Evolutionary conservation across 1,284 basidiomycete genomes (phyloP), one percentile per base, ranked within the genome.

Genomic region (Cryptococcus sp.): DNA sequence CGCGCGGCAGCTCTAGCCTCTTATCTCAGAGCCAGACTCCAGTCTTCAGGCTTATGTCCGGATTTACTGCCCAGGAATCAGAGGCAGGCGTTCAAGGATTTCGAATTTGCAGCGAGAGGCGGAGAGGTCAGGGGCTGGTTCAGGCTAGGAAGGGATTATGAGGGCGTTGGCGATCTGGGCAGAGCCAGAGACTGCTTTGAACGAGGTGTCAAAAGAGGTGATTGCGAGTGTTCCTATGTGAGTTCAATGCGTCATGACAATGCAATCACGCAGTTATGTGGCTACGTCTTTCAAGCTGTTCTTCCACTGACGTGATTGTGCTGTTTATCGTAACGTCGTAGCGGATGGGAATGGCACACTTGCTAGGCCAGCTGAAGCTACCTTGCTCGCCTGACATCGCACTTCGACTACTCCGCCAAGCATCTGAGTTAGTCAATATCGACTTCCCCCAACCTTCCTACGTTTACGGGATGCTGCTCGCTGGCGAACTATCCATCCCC

Each of bases 311-410:
- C 20, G n/a, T n/a, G 38, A 19, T 29, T 8, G 41, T 10, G 13
- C 57, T 54, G 62, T 60, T 23, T 47, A 22, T 23, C 7, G 3
- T 7, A 23, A 5, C 5, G 6, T 41, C 47, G 22, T 44, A 34
- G 88, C 86, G 92, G 1, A 83, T 94, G 80, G 93, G 91, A 1
- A 95, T 96, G 87, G 92, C 91, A 0, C 82, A 92, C 70, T 80
- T 97, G 13, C 84, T 94, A 61, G 92, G 91, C 23, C 93, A 97
- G 73, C 86, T 97, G 26, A 84, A 84, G 6, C 78, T 91, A 2
- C 77, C 83, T 0, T 68, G 82, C 11, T 83, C 85, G 54, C 81
- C 83, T 0, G 73, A 82, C 4, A 73, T 78, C 5, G 93, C 89
- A 0, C 71, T 96, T 0, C 83, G 87, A 0, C 81, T 93, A 52